Percentiles rank a stretch among this genome's conserved stretches.
These are phyloP conservation scores for Talaromyces verruculosus DNA, from an alignment of 2,329 filamentous ascomycete genomes.

Conservation along the genomic window DNA sequence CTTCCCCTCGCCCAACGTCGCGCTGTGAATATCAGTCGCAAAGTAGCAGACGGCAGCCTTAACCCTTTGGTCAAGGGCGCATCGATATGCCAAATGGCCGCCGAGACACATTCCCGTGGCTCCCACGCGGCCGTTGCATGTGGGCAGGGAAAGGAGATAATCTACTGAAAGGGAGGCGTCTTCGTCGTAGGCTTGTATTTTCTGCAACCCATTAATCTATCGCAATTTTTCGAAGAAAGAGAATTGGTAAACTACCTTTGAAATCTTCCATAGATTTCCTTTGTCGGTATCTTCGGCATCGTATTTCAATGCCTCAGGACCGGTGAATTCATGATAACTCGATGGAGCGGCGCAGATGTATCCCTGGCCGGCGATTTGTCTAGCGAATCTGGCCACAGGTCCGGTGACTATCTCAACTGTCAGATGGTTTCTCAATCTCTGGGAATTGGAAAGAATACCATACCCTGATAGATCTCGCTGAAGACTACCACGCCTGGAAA, in stretches of 20 bases:
- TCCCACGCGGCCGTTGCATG: slow-evolving; percentile 78
- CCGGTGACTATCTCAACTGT: slow-evolving; percentile 68
- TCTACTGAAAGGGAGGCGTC: slow-evolving; percentile 69
- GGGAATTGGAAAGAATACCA: background rate
- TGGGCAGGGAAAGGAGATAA: slow-evolving; percentile 67
- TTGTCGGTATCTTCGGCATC: slow-evolving; percentile 83
- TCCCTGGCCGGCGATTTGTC: slow-evolving; percentile 87
- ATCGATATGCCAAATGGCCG: slow-evolving; percentile 76
- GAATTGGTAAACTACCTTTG: slow-evolving; percentile 56
- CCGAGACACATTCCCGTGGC: slow-evolving; percentile 90
- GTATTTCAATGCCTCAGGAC: slow-evolving; percentile 79
- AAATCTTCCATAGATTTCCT: slow-evolving; percentile 83
- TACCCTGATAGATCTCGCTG: slow-evolving; percentile 94
- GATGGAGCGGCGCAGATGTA: slow-evolving; percentile 91
- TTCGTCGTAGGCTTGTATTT: slow-evolving; percentile 80
- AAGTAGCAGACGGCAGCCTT: slow-evolving; percentile 82
- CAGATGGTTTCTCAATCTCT: background rate
- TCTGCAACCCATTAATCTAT: slow-evolving; percentile 48
- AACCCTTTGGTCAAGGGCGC: slow-evolving; percentile 73
- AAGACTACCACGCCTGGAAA: slow-evolving; percentile 89
- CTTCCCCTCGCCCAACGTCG: slow-evolving; percentile 69
- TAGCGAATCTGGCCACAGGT: slow-evolving; percentile 82
- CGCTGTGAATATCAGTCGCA: slow-evolving; percentile 83
- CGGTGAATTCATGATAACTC: slow-evolving; percentile 90
- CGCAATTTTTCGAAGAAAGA: background rate